Evolutionary conservation across 1,284 basidiomycete species (phyloP).

Genomic region (Dichomitus squalens): DNA sequence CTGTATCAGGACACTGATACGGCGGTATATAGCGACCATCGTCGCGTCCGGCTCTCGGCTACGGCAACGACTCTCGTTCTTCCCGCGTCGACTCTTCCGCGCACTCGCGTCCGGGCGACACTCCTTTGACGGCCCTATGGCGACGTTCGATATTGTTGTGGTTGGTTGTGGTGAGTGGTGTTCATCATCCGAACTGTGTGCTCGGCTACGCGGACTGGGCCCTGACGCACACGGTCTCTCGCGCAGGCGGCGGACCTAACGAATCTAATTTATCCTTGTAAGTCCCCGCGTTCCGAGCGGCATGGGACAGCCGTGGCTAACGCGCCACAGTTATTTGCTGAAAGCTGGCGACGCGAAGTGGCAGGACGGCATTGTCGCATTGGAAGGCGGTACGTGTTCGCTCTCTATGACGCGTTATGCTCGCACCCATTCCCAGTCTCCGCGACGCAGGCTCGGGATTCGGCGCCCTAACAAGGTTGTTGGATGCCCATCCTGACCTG

Average conservation of each 20-base stretch:
- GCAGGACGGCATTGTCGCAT: slow-evolving; percentile 68
- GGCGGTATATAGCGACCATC: not conserved
- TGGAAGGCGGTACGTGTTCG: slow-evolving; percentile 68
- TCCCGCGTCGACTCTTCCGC: not conserved
- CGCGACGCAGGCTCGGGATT: slow-evolving; percentile 61
- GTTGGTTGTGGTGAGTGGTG: slow-evolving; percentile 57
- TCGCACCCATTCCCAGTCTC: not conserved
- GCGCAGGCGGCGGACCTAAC: slow-evolving; percentile 64
- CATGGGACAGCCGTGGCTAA: not conserved
- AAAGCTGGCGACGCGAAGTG: slow-evolving; percentile 60
- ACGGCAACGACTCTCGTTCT: not conserved
- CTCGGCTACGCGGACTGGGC: not conserved
- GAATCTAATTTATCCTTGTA: slow-evolving; percentile 78
- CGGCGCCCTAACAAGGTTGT: slow-evolving; percentile 60
- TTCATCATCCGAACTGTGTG: not conserved
- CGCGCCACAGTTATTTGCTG: slow-evolving; percentile 61
- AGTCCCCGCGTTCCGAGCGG: slow-evolving; percentile 25
- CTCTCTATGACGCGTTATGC: not conserved
- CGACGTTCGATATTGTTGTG: slow-evolving; percentile 69
- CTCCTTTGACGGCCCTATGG: slow-evolving; percentile 26
- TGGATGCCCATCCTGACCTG: slow-evolving; percentile 53
- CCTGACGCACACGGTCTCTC: not conserved
- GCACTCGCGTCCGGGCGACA: not conserved
- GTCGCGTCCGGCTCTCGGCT: not conserved
- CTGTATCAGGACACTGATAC: not conserved